Evolutionary conservation across 352 stramenopile genomes (phyloP), one percentile per base, ranked within the genome.

Genomic region (Thraustochytrium sp.): DNA sequence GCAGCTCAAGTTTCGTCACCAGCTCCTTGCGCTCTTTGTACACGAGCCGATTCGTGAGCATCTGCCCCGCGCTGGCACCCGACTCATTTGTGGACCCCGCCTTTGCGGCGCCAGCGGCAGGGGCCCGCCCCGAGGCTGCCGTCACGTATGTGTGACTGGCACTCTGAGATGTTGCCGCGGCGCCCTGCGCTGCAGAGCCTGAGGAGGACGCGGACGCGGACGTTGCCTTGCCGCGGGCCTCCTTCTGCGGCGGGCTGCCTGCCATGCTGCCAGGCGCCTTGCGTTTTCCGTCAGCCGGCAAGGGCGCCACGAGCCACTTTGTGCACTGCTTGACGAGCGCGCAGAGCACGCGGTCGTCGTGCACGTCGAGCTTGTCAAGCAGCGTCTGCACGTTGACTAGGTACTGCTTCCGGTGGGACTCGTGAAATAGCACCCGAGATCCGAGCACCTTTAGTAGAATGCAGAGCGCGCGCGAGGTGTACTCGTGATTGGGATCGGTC

Each of bases 21-120:
- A 80, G 68, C 68, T 48, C 36, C 31, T 80, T 42, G 9, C 68
- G 48, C 26, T 80, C 68, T 26, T 80, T 80, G 48, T 4, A 16
- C 13, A 31, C 40, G 8, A 80, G 68, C 44, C 53, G 63, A 31
- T 64, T 80, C 21, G 51, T 18, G 36, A 46, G 9, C 16, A 34
- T 3, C 31, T 13, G 21, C n/a, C n/a, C 46, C 13, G 40, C 8
- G 11, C 8, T 46, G 16, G 61, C 26, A 13, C n/a, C 26, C 36
- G 8, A 16, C 37, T 73, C 37, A 46, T 26, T 2, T 51, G 61
- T 23, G 23, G 16, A 46, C 0, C 34, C 16, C 36, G 11, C 36
- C 16, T 46, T 29, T 46, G 16, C n/a, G 36, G 1, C 34, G n/a
- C n/a, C 61, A 26, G n/a, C n/a, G n/a, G n/a, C n/a, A n/a, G n/a